Conservation (phyloP, 139 green algal species). For the Zygnema circumcarinatum region DNA sequence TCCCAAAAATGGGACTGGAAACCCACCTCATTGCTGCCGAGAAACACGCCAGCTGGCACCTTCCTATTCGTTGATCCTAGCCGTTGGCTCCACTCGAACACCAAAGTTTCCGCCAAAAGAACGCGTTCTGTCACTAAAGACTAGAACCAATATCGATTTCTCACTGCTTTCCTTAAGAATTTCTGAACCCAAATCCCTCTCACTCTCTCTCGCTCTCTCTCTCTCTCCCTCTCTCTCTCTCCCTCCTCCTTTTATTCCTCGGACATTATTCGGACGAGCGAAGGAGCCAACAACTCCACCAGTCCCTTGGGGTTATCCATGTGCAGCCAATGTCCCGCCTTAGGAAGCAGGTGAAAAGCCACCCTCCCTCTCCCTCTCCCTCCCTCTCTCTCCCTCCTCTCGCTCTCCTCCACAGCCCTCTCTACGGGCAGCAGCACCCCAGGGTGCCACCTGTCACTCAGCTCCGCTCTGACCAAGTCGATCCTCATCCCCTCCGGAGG, state of each 20-base stretch:
- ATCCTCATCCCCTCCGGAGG: not conserved
- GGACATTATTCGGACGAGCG: not conserved
- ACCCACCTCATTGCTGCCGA: not conserved
- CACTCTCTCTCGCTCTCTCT: not conserved
- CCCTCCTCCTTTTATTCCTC: not conserved
- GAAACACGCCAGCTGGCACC: too few relatives aligned
- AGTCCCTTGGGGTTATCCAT: slow-evolving; percentile 40
- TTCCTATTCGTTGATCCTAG: too few relatives aligned
- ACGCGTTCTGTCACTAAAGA: not conserved
- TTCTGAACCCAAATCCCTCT: not conserved
- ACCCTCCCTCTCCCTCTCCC: not conserved
- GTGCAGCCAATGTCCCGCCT: slow-evolving; percentile 42
- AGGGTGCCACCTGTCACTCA: slow-evolving; percentile 40
- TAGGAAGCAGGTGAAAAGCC: slow-evolving; percentile 23
- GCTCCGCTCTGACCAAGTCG: slow-evolving; percentile 27
- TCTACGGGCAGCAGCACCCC: not conserved
- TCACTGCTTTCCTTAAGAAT: not conserved
- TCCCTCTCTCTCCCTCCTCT: not conserved
- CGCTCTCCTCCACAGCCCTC: not conserved
- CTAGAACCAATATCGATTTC: not conserved
- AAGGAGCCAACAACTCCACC: slow-evolving; percentile 33
- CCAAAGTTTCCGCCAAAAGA: too few relatives aligned
- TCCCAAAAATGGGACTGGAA: not conserved
- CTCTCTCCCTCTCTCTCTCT: not conserved
- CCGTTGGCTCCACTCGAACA: too few relatives aligned